Conservation (phyloP, 306 rosid species). For the Gillenia trifoliata region DNA sequence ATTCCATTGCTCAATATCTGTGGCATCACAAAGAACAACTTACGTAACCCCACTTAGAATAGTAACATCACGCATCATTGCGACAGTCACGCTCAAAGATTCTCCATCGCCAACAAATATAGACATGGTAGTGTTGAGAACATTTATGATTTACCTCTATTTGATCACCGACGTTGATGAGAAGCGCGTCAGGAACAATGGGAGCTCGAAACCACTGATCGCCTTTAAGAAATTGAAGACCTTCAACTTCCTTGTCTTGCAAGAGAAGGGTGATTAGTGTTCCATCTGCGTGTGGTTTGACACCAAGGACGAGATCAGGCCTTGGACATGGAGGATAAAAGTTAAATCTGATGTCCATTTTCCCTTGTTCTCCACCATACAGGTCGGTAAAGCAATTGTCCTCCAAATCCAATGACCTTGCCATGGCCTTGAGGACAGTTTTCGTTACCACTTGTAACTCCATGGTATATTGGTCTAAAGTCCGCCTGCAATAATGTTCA, state of each 20-base stretch:
- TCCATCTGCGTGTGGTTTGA: slow-evolving; percentile 13
- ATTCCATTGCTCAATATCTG: slow-evolving; percentile 51
- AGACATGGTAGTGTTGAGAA: background rate
- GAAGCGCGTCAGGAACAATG: slow-evolving; percentile 48
- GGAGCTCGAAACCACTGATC: slow-evolving; percentile 62
- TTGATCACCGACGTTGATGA: slow-evolving; percentile 75
- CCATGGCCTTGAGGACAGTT: slow-evolving; percentile 56
- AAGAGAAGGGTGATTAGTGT: slow-evolving; percentile 17
- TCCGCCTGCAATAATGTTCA: slow-evolving; percentile 32
- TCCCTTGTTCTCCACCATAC: background rate
- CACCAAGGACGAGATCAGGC: slow-evolving; percentile 12
- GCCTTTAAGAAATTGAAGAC: slow-evolving; percentile 64
- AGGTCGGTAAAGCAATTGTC: slow-evolving; percentile 14
- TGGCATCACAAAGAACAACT: background rate
- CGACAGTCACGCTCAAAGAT: background rate
- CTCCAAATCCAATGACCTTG: slow-evolving; percentile 62
- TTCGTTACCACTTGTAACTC: slow-evolving; percentile 30
- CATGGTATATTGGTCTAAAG: slow-evolving; percentile 35
- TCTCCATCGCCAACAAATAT: no score
- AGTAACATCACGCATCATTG: no score
- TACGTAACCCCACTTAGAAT: no score
- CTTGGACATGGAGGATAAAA: slow-evolving; percentile 8
- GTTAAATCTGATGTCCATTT: slow-evolving; percentile 5
- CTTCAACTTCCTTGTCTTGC: slow-evolving; percentile 49
- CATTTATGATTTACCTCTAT: background rate